These are phyloP conservation scores for Schoenoplectus triqueter DNA, from an alignment of 202 grass and related monocot genomes.

Conservation along the genomic window DNA sequence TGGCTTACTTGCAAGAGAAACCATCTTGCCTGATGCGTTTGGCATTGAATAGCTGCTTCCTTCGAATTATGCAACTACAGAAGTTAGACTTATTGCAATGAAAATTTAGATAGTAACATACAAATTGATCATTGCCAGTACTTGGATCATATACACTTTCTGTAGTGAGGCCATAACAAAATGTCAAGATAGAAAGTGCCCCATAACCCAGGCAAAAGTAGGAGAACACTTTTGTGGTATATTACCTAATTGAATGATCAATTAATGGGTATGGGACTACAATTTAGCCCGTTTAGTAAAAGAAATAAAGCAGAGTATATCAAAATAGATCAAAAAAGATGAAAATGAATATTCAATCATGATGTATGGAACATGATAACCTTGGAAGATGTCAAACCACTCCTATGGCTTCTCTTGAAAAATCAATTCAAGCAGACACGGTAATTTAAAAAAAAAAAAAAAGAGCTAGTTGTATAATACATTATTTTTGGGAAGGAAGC, in stretches of 20 bases:
- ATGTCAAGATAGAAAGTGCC: neutral
- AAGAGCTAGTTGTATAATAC: neutral
- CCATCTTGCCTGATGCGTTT: slow-evolving; percentile 44
- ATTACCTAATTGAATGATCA: neutral
- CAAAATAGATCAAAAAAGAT: neutral
- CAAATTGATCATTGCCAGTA: neutral
- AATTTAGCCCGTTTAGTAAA: neutral
- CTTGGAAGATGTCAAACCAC: neutral
- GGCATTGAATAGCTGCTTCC: slow-evolving; percentile 21
- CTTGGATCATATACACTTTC: neutral
- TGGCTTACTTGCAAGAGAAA: slow-evolving; percentile 46
- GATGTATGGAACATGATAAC: neutral
- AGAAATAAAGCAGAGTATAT: neutral
- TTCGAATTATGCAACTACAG: neutral
- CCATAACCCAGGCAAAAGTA: neutral
- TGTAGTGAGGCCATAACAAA: neutral
- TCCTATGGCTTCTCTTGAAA: neutral
- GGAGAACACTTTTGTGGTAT: neutral
- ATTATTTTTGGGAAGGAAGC: neutral
- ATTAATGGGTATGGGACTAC: neutral
- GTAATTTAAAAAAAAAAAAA: too few relatives aligned
- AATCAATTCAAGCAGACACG: neutral
- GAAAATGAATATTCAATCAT: neutral
- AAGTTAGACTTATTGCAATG: neutral
- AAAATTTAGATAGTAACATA: slow-evolving; percentile 2